A percentile compares a stretch with the other conserved stretches of the same genome.
Conservation (phyloP, 1,284 basidiomycete species). For the Singerocomus rubriflavus region DNA sequence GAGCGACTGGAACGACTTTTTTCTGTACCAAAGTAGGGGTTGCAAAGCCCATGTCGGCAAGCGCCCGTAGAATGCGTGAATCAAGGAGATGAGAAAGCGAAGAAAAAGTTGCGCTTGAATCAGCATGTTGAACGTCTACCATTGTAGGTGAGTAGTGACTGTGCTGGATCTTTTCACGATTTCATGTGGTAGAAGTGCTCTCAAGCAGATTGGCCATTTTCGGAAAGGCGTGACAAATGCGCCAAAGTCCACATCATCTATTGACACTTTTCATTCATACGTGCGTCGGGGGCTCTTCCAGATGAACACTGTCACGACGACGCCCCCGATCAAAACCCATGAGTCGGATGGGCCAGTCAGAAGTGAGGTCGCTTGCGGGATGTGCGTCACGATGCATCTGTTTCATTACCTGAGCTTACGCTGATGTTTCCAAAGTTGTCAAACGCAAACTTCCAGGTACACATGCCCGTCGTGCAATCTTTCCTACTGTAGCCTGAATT, state of each 20-base stretch:
- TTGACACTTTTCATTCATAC: neutral
- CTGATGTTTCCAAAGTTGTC: conserved; percentile 50
- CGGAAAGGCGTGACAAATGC: neutral
- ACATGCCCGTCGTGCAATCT: conserved; percentile 78
- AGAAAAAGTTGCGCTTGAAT: conserved; percentile 56
- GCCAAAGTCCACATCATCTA: neutral
- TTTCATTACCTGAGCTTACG: conserved; percentile 1
- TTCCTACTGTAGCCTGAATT: conserved; percentile 73
- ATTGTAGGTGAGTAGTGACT: neutral
- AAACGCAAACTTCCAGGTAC: conserved; percentile 71
- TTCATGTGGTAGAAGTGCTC: too few species aligned
- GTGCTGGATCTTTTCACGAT: neutral
- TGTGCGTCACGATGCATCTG: conserved; percentile 28
- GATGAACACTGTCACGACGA: conserved; percentile 7
- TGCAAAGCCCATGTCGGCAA: conserved; percentile 82
- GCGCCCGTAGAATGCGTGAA: conserved; percentile 69
- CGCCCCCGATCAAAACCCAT: conserved; percentile 16
- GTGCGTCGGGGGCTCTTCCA: neutral
- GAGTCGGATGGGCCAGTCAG: conserved; percentile 12
- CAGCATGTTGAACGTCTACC: conserved; percentile 31
- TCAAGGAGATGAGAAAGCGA: conserved; percentile 74
- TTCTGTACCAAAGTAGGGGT: conserved; percentile 79
- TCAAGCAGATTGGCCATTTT: conserved; percentile 1
- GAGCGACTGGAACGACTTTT: conserved; percentile 81
- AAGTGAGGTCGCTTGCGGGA: conserved; percentile 34